phyloP scores from a whole-genome alignment of 2,329 filamentous ascomycete genomes.

The Didymellaceae sp. region DNA sequence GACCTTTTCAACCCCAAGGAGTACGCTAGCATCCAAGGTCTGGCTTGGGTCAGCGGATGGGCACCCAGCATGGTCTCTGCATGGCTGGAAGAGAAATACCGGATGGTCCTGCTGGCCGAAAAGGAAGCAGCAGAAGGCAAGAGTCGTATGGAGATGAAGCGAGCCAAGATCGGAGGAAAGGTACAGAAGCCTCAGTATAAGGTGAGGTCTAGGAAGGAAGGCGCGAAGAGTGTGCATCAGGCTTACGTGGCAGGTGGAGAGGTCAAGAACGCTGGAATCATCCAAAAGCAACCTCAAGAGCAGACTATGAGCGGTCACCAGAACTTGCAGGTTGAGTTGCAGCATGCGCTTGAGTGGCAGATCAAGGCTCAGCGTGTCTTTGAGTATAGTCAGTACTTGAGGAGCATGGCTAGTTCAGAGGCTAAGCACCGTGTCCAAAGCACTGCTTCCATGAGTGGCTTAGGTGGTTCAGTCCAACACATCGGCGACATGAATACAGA shows the following conservation, averaged over 20 bases:
- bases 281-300: not conserved
- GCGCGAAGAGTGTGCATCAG: slow-evolving; percentile 5
- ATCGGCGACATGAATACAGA: not conserved
- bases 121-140: slow-evolving; percentile 20
- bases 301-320: not conserved
- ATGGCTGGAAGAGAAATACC: slow-evolving; percentile 38
- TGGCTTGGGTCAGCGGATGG: slow-evolving; percentile 32
- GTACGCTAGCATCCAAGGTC: slow-evolving; percentile 24
- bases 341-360: slow-evolving; percentile 25
- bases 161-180: slow-evolving; percentile 11
- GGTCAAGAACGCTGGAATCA: not conserved
- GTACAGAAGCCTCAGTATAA: slow-evolving; percentile 1
- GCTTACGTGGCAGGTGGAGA: slow-evolving; percentile 1
- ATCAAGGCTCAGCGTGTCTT: slow-evolving; percentile 27
- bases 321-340: not conserved
- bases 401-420: slow-evolving; percentile 22
- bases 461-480: not conserved
- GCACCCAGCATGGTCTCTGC: slow-evolving; percentile 36
- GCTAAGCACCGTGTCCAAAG: slow-evolving; percentile 14
- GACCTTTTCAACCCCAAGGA: slow-evolving; percentile 25
- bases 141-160: slow-evolving; percentile 13
- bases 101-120: slow-evolving; percentile 29
- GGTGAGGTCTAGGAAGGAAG: slow-evolving; percentile 4
- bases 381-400: slow-evolving; percentile 29
- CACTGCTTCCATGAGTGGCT: not conserved